phyloP scores from a whole-genome alignment of 305 asterid species.

The Solanum hybrid region DNA sequence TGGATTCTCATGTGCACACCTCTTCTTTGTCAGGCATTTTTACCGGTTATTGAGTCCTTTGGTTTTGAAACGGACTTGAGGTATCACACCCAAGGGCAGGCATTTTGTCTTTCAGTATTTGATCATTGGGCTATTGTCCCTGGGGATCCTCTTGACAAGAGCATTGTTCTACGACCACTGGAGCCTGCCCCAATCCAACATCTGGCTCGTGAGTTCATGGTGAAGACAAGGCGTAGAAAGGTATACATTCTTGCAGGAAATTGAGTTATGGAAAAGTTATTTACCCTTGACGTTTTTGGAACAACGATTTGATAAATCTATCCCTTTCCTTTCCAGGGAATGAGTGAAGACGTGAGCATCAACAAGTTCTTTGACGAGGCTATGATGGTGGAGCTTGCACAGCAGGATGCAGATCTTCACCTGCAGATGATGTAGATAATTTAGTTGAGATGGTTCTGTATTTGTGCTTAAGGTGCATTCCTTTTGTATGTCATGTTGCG shows the following conservation, averaged over 20 bases:
- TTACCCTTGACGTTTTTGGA: not conserved
- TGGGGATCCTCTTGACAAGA: constrained; percentile 93
- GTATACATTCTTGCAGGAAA: constrained; percentile 21
- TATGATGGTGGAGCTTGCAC: constrained; percentile 92
- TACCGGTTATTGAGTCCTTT: constrained; percentile 92
- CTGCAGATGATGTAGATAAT: constrained; percentile 48
- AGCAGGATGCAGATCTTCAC: constrained; percentile 88
- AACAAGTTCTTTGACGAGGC: constrained; percentile 94
- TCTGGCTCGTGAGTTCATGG: constrained; percentile 97
- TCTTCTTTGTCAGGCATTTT: constrained; percentile 51
- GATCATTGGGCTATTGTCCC: constrained; percentile 99
- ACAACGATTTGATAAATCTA: not conserved
- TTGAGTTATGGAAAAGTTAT: not conserved
- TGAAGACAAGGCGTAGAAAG: constrained; percentile 96
- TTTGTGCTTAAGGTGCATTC: not conserved
- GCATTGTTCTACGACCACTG: constrained; percentile 81
- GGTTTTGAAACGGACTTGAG: constrained; percentile 98
- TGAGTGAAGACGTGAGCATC: constrained; percentile 94
- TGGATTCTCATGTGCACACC: constrained; percentile 3
- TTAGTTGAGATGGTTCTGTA: not conserved
- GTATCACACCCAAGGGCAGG: constrained; percentile 98
- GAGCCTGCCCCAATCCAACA: constrained; percentile 97
- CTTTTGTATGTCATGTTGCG: not conserved
- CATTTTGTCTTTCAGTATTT: constrained; percentile 72
- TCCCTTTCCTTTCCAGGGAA: constrained; percentile 49